Evolutionary conservation across 31 red algal genomes (phyloP).

Genomic region (Odonthalia washingtoniensis): DNA sequence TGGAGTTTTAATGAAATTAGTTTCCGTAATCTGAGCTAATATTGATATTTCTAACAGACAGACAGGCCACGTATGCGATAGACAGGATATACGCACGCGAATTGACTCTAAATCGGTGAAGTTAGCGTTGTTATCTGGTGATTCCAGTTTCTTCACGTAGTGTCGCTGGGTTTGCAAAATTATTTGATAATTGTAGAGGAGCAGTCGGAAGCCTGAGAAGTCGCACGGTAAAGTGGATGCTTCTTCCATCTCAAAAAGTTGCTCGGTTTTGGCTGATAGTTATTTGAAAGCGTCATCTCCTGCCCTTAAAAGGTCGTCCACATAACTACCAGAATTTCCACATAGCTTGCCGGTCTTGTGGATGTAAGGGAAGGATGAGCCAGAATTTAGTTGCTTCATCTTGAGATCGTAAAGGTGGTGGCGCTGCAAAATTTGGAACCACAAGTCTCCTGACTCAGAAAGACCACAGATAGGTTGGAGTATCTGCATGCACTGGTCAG

Average conservation of each 20-base stretch:
- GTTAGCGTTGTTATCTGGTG: background rate
- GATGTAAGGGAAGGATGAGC: conserved; percentile 33
- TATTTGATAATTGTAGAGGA: background rate
- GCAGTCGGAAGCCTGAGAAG: conserved; percentile 25
- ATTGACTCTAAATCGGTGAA: conserved; percentile 21
- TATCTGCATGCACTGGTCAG: too few relatives aligned
- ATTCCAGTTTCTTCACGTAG: conserved; percentile 46
- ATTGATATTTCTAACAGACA: conserved; percentile 45
- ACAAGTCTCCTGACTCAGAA: too few relatives aligned
- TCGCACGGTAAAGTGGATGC: background rate
- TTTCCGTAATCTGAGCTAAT: conserved; percentile 37
- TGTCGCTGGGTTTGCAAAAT: conserved; percentile 11
- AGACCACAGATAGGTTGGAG: too few relatives aligned
- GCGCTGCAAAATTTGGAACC: conserved; percentile 4
- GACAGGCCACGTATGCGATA: conserved; percentile 28
- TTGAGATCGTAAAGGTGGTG: conserved; percentile 26
- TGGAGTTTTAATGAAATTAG: too few relatives aligned
- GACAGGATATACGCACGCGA: conserved; percentile 44
- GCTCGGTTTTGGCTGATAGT: background rate
- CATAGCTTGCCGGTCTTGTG: background rate
- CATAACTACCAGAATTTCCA: conserved; percentile 34
- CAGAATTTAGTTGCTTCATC: conserved; percentile 20
- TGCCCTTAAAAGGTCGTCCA: conserved; percentile 31
- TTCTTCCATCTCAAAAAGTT: conserved; percentile 24
- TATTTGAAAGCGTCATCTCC: background rate